phyloP scores from a whole-genome alignment of 2,329 filamentous ascomycete genomes.

The Aspergillus clavatus region DNA sequence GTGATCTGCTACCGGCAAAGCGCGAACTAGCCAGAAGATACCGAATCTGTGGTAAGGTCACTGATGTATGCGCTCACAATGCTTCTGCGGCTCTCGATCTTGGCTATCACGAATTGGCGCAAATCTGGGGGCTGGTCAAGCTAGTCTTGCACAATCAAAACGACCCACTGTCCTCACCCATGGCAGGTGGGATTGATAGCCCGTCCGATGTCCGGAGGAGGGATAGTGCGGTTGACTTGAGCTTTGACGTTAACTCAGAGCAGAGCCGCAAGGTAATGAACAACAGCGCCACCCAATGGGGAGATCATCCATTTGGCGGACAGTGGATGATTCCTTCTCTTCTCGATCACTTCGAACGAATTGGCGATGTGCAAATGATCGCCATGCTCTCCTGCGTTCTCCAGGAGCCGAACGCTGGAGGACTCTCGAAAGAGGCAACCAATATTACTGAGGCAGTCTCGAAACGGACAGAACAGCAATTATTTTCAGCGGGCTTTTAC shows the following conservation, averaged over 20 bases:
- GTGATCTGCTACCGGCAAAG: constrained; percentile 71
- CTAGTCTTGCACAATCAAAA: constrained; percentile 73
- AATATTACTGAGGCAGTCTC: constrained; percentile 15
- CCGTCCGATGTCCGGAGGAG: constrained; percentile 43
- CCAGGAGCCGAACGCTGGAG: constrained; percentile 45
- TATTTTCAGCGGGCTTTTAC: constrained; percentile 46
- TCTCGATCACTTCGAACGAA: constrained; percentile 56
- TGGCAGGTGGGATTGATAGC: constrained; percentile 62
- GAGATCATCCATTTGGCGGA: constrained; percentile 52
- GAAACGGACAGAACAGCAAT: constrained; percentile 41
- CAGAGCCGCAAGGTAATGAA: constrained; percentile 33
- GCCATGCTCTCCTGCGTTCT: constrained; percentile 62
- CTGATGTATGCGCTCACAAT: constrained; percentile 80
- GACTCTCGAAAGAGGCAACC: constrained; percentile 21
- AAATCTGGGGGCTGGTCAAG: constrained; percentile 78
- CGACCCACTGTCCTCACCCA: constrained; percentile 59
- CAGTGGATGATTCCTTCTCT: constrained; percentile 54
- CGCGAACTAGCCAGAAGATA: constrained; percentile 72
- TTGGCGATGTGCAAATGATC: constrained; percentile 61
- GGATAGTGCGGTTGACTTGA: constrained; percentile 31
- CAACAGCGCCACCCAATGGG: constrained; percentile 51
- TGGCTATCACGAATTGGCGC: constrained; percentile 65
- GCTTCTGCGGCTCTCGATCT: constrained; percentile 68
- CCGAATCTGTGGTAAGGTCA: constrained; percentile 73
- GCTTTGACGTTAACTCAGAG: constrained; percentile 31